Conservation (phyloP, 2,329 filamentous ascomycete genomes). For the Gaeumannomyces sp. region DNA sequence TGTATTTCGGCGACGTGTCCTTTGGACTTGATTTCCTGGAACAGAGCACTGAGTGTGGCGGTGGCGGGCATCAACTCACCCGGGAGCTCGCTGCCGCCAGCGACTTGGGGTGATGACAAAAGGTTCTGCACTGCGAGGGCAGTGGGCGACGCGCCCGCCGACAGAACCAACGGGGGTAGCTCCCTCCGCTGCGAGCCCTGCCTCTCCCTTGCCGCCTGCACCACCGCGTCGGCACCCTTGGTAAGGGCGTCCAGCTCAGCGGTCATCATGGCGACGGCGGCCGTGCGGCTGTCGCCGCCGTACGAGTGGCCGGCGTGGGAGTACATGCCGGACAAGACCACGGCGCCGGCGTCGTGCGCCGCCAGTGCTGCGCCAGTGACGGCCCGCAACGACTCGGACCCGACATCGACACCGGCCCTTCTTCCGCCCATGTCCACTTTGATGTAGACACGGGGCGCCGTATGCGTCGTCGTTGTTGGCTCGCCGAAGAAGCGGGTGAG, state of each 20-base stretch:
- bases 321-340: conserved; percentile 59
- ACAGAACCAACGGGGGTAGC: conserved; percentile 42
- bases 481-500: not conserved
- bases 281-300: conserved; percentile 41
- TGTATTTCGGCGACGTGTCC: conserved; percentile 43
- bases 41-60: conserved; percentile 23
- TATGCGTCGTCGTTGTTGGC: conserved; percentile 14
- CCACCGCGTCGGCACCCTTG: conserved; percentile 31
- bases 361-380: conserved; percentile 41
- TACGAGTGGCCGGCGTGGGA: conserved; percentile 71
- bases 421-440: conserved; percentile 71
- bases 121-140: conserved; percentile 58
- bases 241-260: conserved; percentile 53
- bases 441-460: conserved; percentile 52
- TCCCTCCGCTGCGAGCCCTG: not conserved
- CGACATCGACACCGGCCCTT: conserved; percentile 59
- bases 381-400: conserved; percentile 36
- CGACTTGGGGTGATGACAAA: conserved; percentile 2
- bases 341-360: conserved; percentile 30
- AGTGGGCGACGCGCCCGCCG: conserved; percentile 72
- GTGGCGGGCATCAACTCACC: conserved; percentile 23
- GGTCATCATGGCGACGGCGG: conserved; percentile 51
- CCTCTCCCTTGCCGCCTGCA: not conserved
- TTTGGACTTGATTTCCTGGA: conserved; percentile 19
- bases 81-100: conserved; percentile 10